These are phyloP conservation scores for Corymbia calophylla DNA, from an alignment of 441 rosid species.

Conservation along the genomic window DNA sequence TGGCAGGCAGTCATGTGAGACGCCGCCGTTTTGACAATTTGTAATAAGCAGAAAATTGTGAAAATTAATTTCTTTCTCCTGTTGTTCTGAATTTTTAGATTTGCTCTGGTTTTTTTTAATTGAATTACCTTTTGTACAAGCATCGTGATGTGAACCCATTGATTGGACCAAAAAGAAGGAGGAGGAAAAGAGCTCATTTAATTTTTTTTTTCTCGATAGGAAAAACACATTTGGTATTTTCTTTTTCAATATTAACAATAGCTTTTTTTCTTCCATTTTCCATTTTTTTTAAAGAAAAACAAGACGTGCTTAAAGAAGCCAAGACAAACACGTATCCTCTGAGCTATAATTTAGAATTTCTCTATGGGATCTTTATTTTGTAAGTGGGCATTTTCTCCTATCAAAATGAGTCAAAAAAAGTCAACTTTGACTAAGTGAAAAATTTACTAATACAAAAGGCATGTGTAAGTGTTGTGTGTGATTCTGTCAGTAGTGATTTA, in stretches of 20 bases:
- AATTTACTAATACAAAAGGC: background rate
- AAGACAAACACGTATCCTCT: no score
- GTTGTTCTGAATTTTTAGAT: background rate
- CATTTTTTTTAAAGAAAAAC: background rate
- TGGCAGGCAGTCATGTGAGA: background rate
- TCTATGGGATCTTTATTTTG: background rate
- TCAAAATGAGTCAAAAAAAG: background rate
- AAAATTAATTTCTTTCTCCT: background rate
- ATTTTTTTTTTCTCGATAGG: background rate
- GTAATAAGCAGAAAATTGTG: background rate
- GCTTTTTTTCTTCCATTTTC: background rate
- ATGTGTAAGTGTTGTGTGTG: background rate
- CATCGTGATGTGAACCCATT: background rate
- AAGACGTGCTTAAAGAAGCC: background rate
- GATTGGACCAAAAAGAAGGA: background rate
- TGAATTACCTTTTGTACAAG: background rate
- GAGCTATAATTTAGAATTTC: background rate
- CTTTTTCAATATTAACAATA: background rate
- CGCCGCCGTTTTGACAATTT: background rate
- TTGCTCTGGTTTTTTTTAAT: background rate
- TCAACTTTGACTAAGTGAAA: background rate
- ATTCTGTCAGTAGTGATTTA: background rate
- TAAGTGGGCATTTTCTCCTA: background rate
- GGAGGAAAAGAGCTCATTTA: background rate
- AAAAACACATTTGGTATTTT: background rate